Percentiles rank a stretch among this genome's conserved stretches.
Evolutionary conservation across 176 grass and related monocot species (phyloP).

Genomic region (Avena sativa): DNA sequence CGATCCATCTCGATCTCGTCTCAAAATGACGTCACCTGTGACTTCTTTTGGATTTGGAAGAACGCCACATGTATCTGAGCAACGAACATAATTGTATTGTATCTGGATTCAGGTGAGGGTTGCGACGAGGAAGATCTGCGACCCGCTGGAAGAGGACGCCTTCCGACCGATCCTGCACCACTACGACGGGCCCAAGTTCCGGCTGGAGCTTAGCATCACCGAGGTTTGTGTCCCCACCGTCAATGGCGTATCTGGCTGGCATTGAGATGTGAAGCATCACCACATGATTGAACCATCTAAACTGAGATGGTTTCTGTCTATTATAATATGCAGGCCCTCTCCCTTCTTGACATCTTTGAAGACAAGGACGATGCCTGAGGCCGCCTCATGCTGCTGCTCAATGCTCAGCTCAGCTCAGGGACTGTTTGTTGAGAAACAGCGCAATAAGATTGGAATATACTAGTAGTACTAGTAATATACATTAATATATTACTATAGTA

Average conservation of each 20-base stretch:
- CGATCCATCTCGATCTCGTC: neutral
- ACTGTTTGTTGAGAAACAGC: neutral
- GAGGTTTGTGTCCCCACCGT: constrained; percentile 54
- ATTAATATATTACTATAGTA: too few species aligned
- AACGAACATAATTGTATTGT: neutral
- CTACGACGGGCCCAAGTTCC: constrained; percentile 98
- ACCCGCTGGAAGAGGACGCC: constrained; percentile 92
- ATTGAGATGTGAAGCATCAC: neutral
- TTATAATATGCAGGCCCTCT: constrained; percentile 57
- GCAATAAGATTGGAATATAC: neutral
- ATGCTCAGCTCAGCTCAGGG: neutral
- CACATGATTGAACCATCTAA: neutral
- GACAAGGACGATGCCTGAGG: constrained; percentile 73
- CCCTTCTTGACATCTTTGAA: constrained; percentile 86
- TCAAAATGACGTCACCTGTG: neutral
- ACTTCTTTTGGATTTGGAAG: neutral
- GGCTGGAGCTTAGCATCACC: constrained; percentile 83
- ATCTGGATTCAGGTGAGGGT: constrained; percentile 71
- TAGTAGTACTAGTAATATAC: too few species aligned
- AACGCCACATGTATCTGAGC: neutral
- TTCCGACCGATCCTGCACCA: constrained; percentile 98
- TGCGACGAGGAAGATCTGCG: constrained; percentile 69
- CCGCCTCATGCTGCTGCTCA: neutral
- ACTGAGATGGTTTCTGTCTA: neutral
- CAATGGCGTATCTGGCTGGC: neutral